Evolutionary conservation across 129 eudicot species (phyloP).

Genomic region (Lactuca saligna): DNA sequence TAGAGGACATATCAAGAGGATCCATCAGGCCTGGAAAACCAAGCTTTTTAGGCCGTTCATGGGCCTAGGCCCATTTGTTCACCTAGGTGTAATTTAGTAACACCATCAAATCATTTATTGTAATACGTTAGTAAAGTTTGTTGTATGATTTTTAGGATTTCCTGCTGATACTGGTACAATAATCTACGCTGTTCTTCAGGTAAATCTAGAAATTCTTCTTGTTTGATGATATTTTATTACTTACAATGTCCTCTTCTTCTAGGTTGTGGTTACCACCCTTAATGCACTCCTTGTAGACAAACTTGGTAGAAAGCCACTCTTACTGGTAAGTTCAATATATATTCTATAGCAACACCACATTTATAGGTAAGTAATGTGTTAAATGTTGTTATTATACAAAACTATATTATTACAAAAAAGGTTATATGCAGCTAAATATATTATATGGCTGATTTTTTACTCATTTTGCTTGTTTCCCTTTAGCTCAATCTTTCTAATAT

Average conservation of each 20-base stretch:
- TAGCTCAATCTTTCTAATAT: too few species aligned
- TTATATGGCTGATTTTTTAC: too few species aligned
- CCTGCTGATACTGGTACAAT: slow-evolving; percentile 62
- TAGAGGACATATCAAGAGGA: too few species aligned
- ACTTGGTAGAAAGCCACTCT: slow-evolving; percentile 83
- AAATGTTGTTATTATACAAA: too few species aligned
- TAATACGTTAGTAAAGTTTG: background rate
- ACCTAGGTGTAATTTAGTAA: background rate
- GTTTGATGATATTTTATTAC: background rate
- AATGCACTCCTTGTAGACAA: slow-evolving; percentile 73
- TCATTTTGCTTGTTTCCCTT: too few species aligned
- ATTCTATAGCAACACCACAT: slow-evolving; percentile 9
- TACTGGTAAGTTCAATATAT: slow-evolving; percentile 43
- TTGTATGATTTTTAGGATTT: slow-evolving; percentile 52
- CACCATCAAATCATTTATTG: background rate
- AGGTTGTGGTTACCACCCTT: slow-evolving; percentile 36
- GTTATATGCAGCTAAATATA: too few species aligned
- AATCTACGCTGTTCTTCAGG: slow-evolving; percentile 68
- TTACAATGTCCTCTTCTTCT: background rate
- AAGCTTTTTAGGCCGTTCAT: too few species aligned
- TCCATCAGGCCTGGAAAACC: too few species aligned
- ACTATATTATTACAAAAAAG: too few species aligned
- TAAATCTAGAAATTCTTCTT: slow-evolving; percentile 9
- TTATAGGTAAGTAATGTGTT: background rate
- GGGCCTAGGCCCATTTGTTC: background rate